phyloP scores from a whole-genome alignment of 192 early-diverging fungal species.

The Phlyctochytrium arcticum region DNA sequence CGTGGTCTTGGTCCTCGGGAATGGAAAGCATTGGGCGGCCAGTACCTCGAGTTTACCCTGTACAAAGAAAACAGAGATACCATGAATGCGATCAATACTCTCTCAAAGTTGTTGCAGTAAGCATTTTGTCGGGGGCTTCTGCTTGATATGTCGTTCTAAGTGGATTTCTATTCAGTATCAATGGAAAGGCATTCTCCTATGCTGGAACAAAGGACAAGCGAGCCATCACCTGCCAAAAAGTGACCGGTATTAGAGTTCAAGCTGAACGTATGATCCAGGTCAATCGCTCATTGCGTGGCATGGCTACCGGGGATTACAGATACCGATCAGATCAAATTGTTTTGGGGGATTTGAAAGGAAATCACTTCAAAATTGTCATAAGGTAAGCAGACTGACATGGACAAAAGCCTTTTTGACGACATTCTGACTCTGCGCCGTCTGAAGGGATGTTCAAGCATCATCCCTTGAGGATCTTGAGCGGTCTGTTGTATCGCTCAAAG shows the following conservation, averaged over 20 bases:
- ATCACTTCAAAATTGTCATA: slow-evolving; percentile 84
- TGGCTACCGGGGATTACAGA: slow-evolving; percentile 65
- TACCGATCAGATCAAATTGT: slow-evolving; percentile 61
- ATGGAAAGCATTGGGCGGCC: slow-evolving; percentile 62
- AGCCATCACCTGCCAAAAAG: slow-evolving; percentile 80
- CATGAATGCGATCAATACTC: slow-evolving; percentile 71
- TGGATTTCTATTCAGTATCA: background rate
- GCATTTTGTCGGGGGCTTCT: background rate
- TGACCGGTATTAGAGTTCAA: slow-evolving; percentile 62
- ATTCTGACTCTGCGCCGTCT: background rate
- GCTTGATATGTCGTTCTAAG: background rate
- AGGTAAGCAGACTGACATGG: slow-evolving; percentile 37
- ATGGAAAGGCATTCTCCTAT: slow-evolving; percentile 62
- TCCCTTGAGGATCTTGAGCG: slow-evolving; percentile 29
- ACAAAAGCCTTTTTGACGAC: background rate
- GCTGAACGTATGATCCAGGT: slow-evolving; percentile 53
- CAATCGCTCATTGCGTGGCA: slow-evolving; percentile 48
- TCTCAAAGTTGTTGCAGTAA: slow-evolving; percentile 50
- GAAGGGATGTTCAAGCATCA: slow-evolving; percentile 19
- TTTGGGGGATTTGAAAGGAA: slow-evolving; percentile 84
- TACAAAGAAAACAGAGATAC: slow-evolving; percentile 94
- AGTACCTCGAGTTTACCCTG: slow-evolving; percentile 79
- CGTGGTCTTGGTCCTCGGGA: background rate
- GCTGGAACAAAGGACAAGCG: slow-evolving; percentile 96
- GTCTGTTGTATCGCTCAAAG: slow-evolving; percentile 61